Evolutionary conservation across 495 filamentous ascomycete species (phyloP).

Genomic region (Trichocladium antarcticum): DNA sequence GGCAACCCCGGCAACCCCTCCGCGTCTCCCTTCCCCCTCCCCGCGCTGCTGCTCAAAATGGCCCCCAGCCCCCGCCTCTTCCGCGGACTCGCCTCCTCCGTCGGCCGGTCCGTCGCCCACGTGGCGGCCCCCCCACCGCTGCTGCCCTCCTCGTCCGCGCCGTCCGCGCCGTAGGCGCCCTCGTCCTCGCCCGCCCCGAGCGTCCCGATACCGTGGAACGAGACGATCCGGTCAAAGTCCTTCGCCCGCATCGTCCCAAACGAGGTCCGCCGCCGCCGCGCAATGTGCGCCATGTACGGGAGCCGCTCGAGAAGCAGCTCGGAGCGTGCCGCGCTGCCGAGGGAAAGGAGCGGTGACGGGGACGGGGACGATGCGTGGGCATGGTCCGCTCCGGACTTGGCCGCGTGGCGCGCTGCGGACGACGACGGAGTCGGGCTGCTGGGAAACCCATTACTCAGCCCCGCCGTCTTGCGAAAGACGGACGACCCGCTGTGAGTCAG

Average conservation of each 20-base stretch:
- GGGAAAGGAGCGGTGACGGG: constrained; percentile 32
- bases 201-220: constrained; percentile 45
- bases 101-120: constrained; percentile 49
- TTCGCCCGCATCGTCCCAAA: constrained; percentile 22
- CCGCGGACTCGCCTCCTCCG: constrained; percentile 32
- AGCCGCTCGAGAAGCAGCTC: constrained; percentile 75
- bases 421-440: constrained; percentile 1
- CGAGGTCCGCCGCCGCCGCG: constrained; percentile 27
- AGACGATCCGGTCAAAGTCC: constrained; percentile 59
- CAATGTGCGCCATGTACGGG: constrained; percentile 69
- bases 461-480: constrained; percentile 31
- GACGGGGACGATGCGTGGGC: constrained; percentile 9
- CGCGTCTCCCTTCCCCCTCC: constrained; percentile 5
- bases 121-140: constrained; percentile 27
- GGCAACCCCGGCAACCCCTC: constrained; percentile 28
- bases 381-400: not conserved
- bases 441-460: not conserved
- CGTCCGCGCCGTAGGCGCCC: constrained; percentile 37
- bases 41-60: constrained; percentile 14
- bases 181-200: constrained; percentile 28
- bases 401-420: not conserved
- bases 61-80: constrained; percentile 24
- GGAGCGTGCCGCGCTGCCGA: constrained; percentile 50
- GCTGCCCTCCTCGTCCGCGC: constrained; percentile 34
- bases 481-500: constrained; percentile 29